Percentiles rank a stretch among this genome's conserved stretches.
These are phyloP conservation scores for Chlamydomonas incerta DNA, from an alignment of 139 green algal species.

Conservation along the genomic window DNA sequence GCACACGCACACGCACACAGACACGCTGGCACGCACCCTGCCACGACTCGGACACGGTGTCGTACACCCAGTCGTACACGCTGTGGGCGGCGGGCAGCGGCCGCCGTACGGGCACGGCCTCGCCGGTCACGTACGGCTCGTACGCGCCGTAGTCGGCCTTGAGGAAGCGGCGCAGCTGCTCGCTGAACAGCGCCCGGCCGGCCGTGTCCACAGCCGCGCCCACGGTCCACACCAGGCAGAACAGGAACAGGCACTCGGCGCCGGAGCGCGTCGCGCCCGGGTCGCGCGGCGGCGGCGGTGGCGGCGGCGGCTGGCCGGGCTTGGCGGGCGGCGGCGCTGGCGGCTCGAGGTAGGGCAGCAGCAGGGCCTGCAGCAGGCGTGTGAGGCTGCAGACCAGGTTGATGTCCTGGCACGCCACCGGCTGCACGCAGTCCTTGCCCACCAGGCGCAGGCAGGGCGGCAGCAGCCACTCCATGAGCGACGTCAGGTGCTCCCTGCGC, in stretches of 20 bases:
- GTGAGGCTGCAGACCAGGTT: slow-evolving; percentile 61
- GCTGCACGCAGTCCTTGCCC: slow-evolving; percentile 39
- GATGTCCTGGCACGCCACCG: slow-evolving; percentile 53
- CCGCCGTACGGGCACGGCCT: slow-evolving; percentile 12
- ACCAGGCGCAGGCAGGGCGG: slow-evolving; percentile 70
- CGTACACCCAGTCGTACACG: slow-evolving; percentile 75
- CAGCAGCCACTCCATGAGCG: slow-evolving; percentile 73
- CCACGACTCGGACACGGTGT: slow-evolving; percentile 55
- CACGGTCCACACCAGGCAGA: slow-evolving; percentile 71
- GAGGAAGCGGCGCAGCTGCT: slow-evolving; percentile 34
- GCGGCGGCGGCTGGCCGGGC: not conserved
- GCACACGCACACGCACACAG: too few relatives aligned
- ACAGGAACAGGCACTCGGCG: slow-evolving; percentile 66
- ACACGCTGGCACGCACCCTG: not conserved
- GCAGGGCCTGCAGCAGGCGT: slow-evolving; percentile 50
- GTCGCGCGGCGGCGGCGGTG: not conserved
- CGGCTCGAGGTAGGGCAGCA: slow-evolving; percentile 42
- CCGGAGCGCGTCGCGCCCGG: not conserved
- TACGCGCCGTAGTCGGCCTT: slow-evolving; percentile 49
- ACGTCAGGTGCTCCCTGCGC: slow-evolving; percentile 49
- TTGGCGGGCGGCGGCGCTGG: not conserved
- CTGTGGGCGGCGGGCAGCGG: slow-evolving; percentile 38
- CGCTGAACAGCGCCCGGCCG: slow-evolving; percentile 46
- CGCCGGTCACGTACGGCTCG: not conserved
- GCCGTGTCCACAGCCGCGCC: slow-evolving; percentile 62